A percentile compares a stretch with the other conserved stretches of the same genome.
Evolutionary conservation across 768 basidiomycete genomes (phyloP).

Genomic region (Lanmaoa rubissima): DNA sequence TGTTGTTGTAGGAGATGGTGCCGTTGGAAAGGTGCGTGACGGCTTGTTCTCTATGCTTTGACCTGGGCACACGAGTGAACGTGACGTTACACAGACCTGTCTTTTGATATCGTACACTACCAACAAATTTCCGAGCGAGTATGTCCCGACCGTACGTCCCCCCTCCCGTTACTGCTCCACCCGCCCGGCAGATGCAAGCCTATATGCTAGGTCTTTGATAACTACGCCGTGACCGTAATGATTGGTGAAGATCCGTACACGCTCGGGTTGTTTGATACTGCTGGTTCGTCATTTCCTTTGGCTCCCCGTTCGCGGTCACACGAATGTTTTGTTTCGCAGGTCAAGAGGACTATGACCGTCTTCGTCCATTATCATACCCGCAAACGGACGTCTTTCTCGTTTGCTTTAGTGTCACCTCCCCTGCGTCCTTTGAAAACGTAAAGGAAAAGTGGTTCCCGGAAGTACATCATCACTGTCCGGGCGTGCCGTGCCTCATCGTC

Average conservation of each 20-base stretch:
- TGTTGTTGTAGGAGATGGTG: slow-evolving; percentile 97
- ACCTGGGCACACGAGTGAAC: not conserved
- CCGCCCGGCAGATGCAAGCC: slow-evolving; percentile 16
- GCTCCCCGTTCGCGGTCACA: not conserved
- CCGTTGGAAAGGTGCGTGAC: slow-evolving; percentile 88
- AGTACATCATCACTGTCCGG: slow-evolving; percentile 99
- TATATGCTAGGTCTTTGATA: slow-evolving; percentile 78
- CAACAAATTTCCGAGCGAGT: slow-evolving; percentile 98
- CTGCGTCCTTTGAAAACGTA: slow-evolving; percentile 99
- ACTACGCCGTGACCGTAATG: slow-evolving; percentile 99
- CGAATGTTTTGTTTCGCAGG: slow-evolving; percentile 45
- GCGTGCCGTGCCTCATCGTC: slow-evolving; percentile 98
- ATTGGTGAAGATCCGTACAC: slow-evolving; percentile 99
- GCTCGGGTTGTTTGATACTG: slow-evolving; percentile 96
- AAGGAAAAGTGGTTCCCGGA: slow-evolving; percentile 99
- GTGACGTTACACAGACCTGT: slow-evolving; percentile 64
- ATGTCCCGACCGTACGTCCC: slow-evolving; percentile 88
- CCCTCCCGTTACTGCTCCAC: not conserved
- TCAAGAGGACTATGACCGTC: slow-evolving; percentile 99
- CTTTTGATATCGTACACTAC: slow-evolving; percentile 96
- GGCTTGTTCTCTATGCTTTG: not conserved
- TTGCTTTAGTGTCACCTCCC: slow-evolving; percentile 98
- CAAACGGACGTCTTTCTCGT: slow-evolving; percentile 99
- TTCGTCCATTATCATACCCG: slow-evolving; percentile 98
- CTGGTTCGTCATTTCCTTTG: slow-evolving; percentile 59